Evolutionary conservation across 345 rosid species (phyloP).

Genomic region (Angophora floribunda): DNA sequence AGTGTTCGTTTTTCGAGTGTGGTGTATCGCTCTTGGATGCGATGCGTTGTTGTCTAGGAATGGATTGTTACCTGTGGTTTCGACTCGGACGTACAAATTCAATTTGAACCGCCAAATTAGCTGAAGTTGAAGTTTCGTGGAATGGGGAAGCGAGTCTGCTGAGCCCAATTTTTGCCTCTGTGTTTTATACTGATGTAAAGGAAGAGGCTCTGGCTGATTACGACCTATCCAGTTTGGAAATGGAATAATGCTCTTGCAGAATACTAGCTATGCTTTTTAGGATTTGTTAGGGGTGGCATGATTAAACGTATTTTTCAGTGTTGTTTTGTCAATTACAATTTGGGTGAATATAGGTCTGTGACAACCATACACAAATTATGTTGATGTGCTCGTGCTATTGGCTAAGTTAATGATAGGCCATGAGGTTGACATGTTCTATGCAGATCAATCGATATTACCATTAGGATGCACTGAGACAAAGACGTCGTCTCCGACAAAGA

Average conservation of each 20-base stretch:
- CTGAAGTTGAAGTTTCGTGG: background rate
- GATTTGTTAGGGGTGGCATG: background rate
- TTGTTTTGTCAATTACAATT: background rate
- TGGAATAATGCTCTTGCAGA: background rate
- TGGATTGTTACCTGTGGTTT: background rate
- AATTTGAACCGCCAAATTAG: background rate
- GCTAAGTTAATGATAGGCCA: background rate
- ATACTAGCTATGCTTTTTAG: background rate
- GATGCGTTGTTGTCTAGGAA: background rate
- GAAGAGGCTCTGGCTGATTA: background rate
- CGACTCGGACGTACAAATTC: background rate
- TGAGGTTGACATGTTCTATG: background rate
- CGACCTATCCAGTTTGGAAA: background rate
- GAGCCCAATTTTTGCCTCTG: background rate
- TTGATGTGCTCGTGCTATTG: background rate
- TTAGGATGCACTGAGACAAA: background rate
- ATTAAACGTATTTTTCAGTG: background rate
- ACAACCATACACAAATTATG: background rate
- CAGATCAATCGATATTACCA: background rate
- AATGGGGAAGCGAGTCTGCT: background rate
- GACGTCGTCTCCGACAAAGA: accelerated
- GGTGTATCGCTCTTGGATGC: background rate
- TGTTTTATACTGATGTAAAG: background rate
- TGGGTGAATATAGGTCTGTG: background rate
- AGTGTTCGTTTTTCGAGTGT: background rate